phyloP scores from a whole-genome alignment of 148 eudicot genomes.

The Diospyros kaki region DNA sequence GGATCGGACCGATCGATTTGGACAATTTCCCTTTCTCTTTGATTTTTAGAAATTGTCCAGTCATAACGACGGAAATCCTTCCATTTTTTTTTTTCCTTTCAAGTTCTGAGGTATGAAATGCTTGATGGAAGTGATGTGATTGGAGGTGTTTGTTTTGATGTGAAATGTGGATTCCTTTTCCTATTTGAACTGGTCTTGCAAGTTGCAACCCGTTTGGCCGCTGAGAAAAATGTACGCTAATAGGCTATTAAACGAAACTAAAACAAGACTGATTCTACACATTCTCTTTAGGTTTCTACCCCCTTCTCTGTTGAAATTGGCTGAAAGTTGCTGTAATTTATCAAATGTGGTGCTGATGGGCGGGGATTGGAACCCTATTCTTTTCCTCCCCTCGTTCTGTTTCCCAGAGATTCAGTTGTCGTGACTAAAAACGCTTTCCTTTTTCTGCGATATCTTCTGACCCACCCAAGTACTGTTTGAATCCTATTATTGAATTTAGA shows the following conservation, averaged over 20 bases:
- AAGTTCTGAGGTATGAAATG: background rate
- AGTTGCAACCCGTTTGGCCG: conserved; percentile 6
- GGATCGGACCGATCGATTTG: conserved; percentile 7
- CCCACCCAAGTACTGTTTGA: too few relatives aligned
- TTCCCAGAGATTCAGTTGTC: background rate
- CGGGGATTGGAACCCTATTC: too few relatives aligned
- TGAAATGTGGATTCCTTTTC: background rate
- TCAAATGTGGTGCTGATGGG: background rate
- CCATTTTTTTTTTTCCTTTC: background rate
- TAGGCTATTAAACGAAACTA: background rate
- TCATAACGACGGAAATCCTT: background rate
- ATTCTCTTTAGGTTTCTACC: background rate
- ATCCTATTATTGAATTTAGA: background rate
- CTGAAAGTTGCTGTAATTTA: conserved; percentile 1
- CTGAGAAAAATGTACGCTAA: background rate
- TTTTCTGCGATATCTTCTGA: too few relatives aligned
- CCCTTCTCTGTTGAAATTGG: background rate
- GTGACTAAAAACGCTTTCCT: too few relatives aligned
- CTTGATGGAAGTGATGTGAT: conserved; percentile 11
- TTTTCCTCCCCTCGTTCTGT: background rate
- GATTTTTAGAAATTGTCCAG: background rate
- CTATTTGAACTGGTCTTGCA: background rate
- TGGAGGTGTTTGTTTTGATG: background rate
- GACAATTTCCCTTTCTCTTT: background rate
- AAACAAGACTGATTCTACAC: background rate